Percentiles rank a stretch among this genome's conserved stretches.
Conservation (phyloP, 345 rosid species). For the Moricandia arvensis region DNA sequence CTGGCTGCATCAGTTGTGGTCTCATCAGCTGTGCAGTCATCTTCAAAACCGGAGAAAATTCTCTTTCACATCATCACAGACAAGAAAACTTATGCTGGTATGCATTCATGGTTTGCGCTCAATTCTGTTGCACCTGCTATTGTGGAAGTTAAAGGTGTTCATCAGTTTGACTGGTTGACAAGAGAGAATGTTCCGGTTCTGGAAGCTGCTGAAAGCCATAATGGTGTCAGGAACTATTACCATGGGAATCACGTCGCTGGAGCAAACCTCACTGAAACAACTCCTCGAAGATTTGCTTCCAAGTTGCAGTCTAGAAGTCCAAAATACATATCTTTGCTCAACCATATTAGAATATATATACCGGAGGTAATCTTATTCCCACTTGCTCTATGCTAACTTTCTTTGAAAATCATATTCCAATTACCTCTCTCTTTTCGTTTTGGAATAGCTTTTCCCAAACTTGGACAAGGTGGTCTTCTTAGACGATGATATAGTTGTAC, state of each 20-base stretch:
- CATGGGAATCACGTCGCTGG: constrained; percentile 96
- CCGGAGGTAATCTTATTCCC: constrained; percentile 67
- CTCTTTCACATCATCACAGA: not conserved
- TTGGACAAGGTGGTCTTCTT: constrained; percentile 91
- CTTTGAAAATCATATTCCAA: not conserved
- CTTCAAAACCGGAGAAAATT: not conserved
- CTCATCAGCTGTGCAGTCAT: not conserved
- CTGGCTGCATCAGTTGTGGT: not conserved
- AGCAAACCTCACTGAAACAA: constrained; percentile 71
- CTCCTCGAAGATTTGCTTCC: constrained; percentile 91
- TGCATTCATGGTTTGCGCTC: not conserved
- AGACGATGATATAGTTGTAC: constrained; percentile 95
- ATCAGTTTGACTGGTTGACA: not conserved
- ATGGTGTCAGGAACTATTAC: constrained; percentile 81
- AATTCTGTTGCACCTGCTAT: not conserved
- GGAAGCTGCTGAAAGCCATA: constrained; percentile 87
- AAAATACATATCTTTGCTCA: constrained; percentile 95
- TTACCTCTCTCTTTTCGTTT: not conserved
- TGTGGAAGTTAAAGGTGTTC: not conserved
- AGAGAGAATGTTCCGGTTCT: not conserved
- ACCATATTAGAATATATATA: constrained; percentile 93
- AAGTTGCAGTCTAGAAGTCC: constrained; percentile 98
- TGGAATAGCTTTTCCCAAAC: constrained; percentile 87
- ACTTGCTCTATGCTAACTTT: not conserved
- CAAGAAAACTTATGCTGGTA: not conserved